Evolutionary conservation across 495 filamentous ascomycete genomes (phyloP), one percentile per base, ranked within the genome.

Genomic region (Podospora bellae-mahoneyi): DNA sequence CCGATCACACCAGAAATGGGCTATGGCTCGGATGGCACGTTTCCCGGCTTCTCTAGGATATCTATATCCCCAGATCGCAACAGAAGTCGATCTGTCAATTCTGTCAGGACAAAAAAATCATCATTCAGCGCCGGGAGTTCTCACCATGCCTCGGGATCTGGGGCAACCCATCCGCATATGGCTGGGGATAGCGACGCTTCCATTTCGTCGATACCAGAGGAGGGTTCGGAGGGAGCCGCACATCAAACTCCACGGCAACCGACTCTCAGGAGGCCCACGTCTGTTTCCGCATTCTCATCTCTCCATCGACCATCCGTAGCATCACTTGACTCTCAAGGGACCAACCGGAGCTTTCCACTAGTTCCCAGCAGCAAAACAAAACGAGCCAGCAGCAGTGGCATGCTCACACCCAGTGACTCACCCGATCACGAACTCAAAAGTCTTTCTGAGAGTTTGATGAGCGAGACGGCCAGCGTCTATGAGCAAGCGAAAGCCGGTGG

Each of bases 271-370:
- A 80, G 80, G 10, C 80, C 82, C 20, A 73, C 79, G 55, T 81
- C 78, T 15, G 71, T 73, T 58, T 72, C 73, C 4, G 72, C 74
- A 6, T 64, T 69, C 27, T 27, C 64, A 28, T 66, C 68, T 7
- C 76, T 77, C 70, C 78, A 84, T 67, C 82, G 84, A 5, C 81
- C 82, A 18, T 86, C 83, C 3, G 66, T 81, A 19, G 78, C 82
- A n/a, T 84, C 84, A 2, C 77, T 84, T 30, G 79, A 80, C 26
- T 85, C 82, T 4, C 78, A 75, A 16, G 81, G 79, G 16, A 85
- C 84, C 1, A 81, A 79, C 48, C 79, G 85, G 68, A 84, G 81
- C 73, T 86, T 87, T 64, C 84, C 83, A 3, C 72, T 86, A 16
- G 77, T 85, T 64, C 30, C 30, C 30, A 32, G 7, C 30, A 83